Evolutionary conservation across 2,329 filamentous ascomycete genomes (phyloP).

Genomic region (Clonostachys chloroleuca): DNA sequence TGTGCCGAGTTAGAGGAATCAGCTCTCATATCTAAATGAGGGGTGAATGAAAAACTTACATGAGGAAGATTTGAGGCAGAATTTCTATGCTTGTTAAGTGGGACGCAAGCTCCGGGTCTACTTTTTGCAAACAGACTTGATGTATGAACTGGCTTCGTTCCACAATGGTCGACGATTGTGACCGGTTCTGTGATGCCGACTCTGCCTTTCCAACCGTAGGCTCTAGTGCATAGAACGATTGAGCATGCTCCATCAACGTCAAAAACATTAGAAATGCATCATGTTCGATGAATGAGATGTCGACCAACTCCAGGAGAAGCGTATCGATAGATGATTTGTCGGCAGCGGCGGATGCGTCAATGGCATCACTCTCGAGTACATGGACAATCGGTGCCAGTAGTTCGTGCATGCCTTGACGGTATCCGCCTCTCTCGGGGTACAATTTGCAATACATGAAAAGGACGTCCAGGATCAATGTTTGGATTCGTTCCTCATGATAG

Average conservation of each 20-base stretch:
- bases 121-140: slow-evolving; percentile 69
- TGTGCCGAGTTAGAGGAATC: slow-evolving; percentile 32
- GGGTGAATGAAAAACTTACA: slow-evolving; percentile 46
- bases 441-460: slow-evolving; percentile 94
- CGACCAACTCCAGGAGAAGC: slow-evolving; percentile 62
- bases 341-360: slow-evolving; percentile 43
- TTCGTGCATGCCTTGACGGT: slow-evolving; percentile 99
- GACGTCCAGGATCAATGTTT: slow-evolving; percentile 79
- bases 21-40: not conserved
- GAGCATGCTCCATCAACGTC: slow-evolving; percentile 81
- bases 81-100: slow-evolving; percentile 84
- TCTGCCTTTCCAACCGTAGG: slow-evolving; percentile 18
- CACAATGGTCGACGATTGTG: slow-evolving; percentile 60
- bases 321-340: slow-evolving; percentile 40
- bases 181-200: slow-evolving; percentile 11
- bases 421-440: slow-evolving; percentile 79
- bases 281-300: slow-evolving; percentile 76
- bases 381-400: slow-evolving; percentile 85
- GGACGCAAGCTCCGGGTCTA: slow-evolving; percentile 77
- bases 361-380: slow-evolving; percentile 77
- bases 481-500: slow-evolving; percentile 76
- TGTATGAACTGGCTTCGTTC: slow-evolving; percentile 84
- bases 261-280: slow-evolving; percentile 86
- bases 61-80: slow-evolving; percentile 93
- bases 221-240: slow-evolving; percentile 67